Base-by-base conservation (phyloP, 441 rosid species). In the Erodium moschatum region DNA sequence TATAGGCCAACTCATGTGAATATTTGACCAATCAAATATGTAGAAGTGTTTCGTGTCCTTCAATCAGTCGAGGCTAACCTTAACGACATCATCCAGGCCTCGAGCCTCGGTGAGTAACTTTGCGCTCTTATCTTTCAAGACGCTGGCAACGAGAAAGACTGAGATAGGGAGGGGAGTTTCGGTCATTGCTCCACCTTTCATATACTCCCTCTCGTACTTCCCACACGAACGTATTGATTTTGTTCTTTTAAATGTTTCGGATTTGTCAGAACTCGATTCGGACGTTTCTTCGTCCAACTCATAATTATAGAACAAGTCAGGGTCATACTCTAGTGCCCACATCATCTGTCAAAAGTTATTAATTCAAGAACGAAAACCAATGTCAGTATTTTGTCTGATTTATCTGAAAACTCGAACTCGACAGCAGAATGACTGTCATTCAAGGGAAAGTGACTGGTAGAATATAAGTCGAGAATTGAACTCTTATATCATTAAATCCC, bases 241-340 rank as follows among this genome's bases (percentile, higher is more conserved):
- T 1, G 78, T 52, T 79, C 86, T 69, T 73, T 83, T 89, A 24
- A 85, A 76, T 50, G 76, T 89, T 46, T 85, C 91, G 0, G 80
- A 56, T 69, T 80, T 88, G 24, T 85, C 88, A 54, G 66, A 31
- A 69, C 74, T 74, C 18, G 78, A 61, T 15, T 78, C 86, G 19
- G 80, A 70, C 38, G 48, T 1, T 13, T 87, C 88, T 80, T 91
- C 98, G 19, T 54, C 61, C 29, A 91, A 91, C 62, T 42, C 48
- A 11, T 42, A 42, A 42, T 83, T 40, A 48, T 64, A 48, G 73
- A 82, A 91, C 75, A 86, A 69, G 58, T 85, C 86, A 0, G 98
- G 98, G 71, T 93, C 98, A 19, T 91, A 93, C 73, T 93, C 96
- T 10, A 93, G 84, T 20, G 98, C 97, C 97, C 98, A 93, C 98